Conservation (phyloP, 2,329 filamentous ascomycete species). For the Volutella citrinella region DNA sequence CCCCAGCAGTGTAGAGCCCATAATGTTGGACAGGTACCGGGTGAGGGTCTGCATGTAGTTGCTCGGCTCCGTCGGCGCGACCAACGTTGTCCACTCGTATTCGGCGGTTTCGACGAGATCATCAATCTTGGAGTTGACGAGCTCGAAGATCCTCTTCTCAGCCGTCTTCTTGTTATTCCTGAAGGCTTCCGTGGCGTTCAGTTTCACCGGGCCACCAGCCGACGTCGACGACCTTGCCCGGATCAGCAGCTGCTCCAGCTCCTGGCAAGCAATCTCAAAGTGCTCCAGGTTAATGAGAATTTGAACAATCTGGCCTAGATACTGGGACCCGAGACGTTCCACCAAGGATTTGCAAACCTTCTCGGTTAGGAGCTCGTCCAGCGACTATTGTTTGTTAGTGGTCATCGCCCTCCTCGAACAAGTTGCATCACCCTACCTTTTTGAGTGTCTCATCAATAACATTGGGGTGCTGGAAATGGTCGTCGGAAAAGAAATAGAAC, state of each 20-base stretch:
- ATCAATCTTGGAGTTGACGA: conserved; percentile 98
- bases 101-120: conserved; percentile 96
- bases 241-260: conserved; percentile 83
- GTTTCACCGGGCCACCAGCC: conserved; percentile 73
- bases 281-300: conserved; percentile 97
- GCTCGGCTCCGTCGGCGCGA: conserved; percentile 68
- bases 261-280: conserved; percentile 88
- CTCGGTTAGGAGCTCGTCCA: conserved; percentile 91
- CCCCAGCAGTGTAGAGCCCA: conserved; percentile 89
- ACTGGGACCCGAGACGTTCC: conserved; percentile 85
- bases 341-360: conserved; percentile 91
- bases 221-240: conserved; percentile 79
- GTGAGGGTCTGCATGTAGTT: conserved; percentile 96
- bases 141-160: conserved; percentile 95
- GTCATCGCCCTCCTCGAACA: too few species aligned
- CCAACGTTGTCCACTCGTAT: conserved; percentile 77
- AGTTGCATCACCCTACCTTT: conserved; percentile 60
- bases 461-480: conserved; percentile 87
- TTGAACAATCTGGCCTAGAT: conserved; percentile 95
- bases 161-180: conserved; percentile 89
- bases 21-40: conserved; percentile 89
- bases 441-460: conserved; percentile 89
- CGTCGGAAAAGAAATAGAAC: conserved; percentile 96
- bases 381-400: conserved; percentile 52
- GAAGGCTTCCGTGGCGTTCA: conserved; percentile 84